These are phyloP conservation scores for Raphanus hybrid DNA, from an alignment of 441 rosid genomes.

Conservation along the genomic window DNA sequence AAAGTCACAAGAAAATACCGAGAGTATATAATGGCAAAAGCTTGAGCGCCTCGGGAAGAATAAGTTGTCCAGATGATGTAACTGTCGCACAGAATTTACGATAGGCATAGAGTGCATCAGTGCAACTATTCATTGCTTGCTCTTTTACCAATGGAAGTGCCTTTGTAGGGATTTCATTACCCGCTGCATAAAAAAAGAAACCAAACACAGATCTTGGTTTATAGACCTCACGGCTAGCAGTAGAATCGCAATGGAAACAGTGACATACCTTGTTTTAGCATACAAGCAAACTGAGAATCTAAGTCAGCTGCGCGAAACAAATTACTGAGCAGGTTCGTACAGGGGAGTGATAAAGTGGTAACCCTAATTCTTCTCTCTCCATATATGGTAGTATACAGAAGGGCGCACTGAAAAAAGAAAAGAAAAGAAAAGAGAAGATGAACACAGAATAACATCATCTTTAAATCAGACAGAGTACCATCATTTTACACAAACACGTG, in stretches of 20 bases:
- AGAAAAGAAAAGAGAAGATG: conserved; percentile 21
- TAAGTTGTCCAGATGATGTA: conserved; percentile 97
- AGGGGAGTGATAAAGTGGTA: conserved; percentile 81
- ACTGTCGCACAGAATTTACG: conserved; percentile 99
- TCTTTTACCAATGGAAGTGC: conserved; percentile 79
- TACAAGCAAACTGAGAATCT: conserved; percentile 93
- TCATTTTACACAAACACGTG: conserved; percentile 26
- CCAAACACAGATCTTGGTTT: conserved; percentile 72
- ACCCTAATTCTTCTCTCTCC: conserved; percentile 98
- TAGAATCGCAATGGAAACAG: conserved; percentile 7
- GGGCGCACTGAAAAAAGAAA: conserved; percentile 66
- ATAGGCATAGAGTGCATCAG: conserved; percentile 79
- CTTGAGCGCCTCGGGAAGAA: conserved; percentile 99
- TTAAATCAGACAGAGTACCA: conserved; percentile 29
- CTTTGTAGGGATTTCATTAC: conserved; percentile 74
- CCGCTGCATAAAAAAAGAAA: conserved; percentile 57
- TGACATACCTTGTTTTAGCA: conserved; percentile 91
- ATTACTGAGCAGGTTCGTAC: conserved; percentile 87
- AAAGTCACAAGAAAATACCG: conserved; percentile 35
- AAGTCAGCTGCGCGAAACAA: conserved; percentile 92
- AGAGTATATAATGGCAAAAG: conserved; percentile 94
- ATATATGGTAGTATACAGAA: conserved; percentile 71
- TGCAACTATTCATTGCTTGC: conserved; percentile 77
- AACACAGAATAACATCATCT: conserved; percentile 25
- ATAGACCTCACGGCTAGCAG: conserved; percentile 32